Evolutionary conservation across 108 stramenopile species (phyloP), one percentile per base, ranked within the genome.

Genomic region (Epithemia pelagica): DNA sequence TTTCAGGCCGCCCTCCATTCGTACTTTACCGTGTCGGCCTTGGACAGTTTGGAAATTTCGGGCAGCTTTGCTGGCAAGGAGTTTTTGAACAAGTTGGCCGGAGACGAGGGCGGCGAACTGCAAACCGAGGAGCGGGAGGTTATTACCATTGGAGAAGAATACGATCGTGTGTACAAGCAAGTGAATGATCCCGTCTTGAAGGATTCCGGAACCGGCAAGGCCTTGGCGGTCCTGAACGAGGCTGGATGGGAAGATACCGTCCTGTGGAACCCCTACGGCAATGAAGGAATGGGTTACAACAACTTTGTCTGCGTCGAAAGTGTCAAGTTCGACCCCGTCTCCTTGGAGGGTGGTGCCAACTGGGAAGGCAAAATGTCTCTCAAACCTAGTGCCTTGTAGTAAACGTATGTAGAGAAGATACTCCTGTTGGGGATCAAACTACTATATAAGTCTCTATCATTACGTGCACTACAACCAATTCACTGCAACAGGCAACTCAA

Each of bases 271-370:
- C 96, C 96, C 28, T 96, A 80, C 60, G 96, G 96, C 22, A 72
- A 95, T 66, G 96, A 96, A 66, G 95, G 85, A 59, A 97, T 97
- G 96, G 96, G 96, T 24, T 95, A 77, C 82, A 89, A 96, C 73
- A 89, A 91, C 77, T 97, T 97, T 73, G 88, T 97, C 25, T 97
- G 96, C 67, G 95, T 96, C 15, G 96, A 97, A 64, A 82, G 80
- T 74, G 96, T 91, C 55, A 91, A 91, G 82, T 93, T 93, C 66
- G 87, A 93, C 65, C 91, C 91, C 25, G 86, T 93, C 27, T 85
- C 91, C 30, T 74, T 93, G 66, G 82, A 76, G 30, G 88, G 83
- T 23, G 88, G 88, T 18, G 64, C 68, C 21, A 78, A 80, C 19
- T 93, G 91, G 91, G 77, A 76, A 25, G 91, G 91, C 59, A 85